Base-by-base conservation (phyloP, 225 moss, liverwort and hornwort genomes). In the Bryoerythrophyllum caledonicum region DNA sequence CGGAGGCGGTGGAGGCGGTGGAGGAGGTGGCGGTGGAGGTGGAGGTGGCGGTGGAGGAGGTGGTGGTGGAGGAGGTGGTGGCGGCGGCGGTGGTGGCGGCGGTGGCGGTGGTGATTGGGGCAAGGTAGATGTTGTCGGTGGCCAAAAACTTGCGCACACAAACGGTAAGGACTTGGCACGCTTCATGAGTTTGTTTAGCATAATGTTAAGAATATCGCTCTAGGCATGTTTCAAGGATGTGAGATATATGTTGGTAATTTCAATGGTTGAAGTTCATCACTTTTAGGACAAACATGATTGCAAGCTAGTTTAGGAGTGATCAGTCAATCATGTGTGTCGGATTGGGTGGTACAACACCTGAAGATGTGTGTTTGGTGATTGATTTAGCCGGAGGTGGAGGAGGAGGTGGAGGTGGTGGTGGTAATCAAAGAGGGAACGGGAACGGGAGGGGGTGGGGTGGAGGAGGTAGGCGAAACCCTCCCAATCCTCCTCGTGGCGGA, bases 61-160 rank as follows among this genome's bases (percentile, higher is more conserved):
- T 0, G 77, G 78, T 0, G 54, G 70, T 0, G 84, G 84, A 0
- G 84, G 82, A n/a, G n/a, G n/a, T n/a, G n/a, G n/a, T n/a, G n/a
- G n/a, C n/a, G n/a, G n/a, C n/a, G n/a, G n/a, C n/a, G n/a, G n/a
- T n/a, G n/a, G 81, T 0, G 76, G 81, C 0, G 76, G 75, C 0
- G 82, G 79, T 0, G 83, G 83, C 0, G 83, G 69, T 2, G 81
- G 26, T 77, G 77, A 65, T 23, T 84, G 81, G 84, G 69, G 59
- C 16, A 77, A 84, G 53, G 27, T 0, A 7, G 12, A 81, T 7
- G 73, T 30, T 38, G 43, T 60, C 2, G 84, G 70, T 15, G 84
- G 49, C 16, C 54, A 80, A 7, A 84, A 84, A 57, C 25, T 81
- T 13, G 80, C 65, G 0, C 70, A 70, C 23, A 73, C 78, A 30